Conservation (phyloP, 2,329 filamentous ascomycete species). For the Lachnum nothofagi region DNA sequence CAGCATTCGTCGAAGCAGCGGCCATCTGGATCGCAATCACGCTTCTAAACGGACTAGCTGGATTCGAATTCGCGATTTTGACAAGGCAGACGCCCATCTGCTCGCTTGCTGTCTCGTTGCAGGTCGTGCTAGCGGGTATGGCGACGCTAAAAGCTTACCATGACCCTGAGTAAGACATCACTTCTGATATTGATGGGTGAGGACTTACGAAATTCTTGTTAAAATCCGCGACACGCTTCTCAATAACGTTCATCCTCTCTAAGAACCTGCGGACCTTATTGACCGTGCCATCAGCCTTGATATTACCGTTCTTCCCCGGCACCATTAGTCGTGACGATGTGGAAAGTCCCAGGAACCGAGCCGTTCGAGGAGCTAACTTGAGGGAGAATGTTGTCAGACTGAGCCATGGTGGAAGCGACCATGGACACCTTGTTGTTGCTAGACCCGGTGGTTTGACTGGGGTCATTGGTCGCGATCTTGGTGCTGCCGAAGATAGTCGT, state of each 20-base stretch:
- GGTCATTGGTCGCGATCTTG: conserved; percentile 45
- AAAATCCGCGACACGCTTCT: conserved; percentile 32
- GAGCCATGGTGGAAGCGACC: conserved; percentile 49
- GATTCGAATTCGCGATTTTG: conserved; percentile 56
- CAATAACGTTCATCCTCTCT: conserved; percentile 26
- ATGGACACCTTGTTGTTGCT: conserved; percentile 56
- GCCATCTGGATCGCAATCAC: conserved; percentile 51
- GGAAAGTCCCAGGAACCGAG: conserved; percentile 55
- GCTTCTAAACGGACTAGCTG: conserved; percentile 58
- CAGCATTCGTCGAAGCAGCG: no score
- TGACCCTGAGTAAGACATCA: no score
- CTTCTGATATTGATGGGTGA: no score
- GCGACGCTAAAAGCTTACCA: conserved; percentile 33
- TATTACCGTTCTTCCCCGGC: conserved; percentile 50
- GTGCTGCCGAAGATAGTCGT: conserved; percentile 49
- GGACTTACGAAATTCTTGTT: conserved; percentile 44
- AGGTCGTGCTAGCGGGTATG: conserved; percentile 46
- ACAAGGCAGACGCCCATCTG: conserved; percentile 58
- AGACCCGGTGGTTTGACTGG: conserved; percentile 53
- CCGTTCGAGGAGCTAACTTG: conserved; percentile 56
- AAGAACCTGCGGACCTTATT: conserved; percentile 39
- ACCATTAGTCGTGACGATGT: conserved; percentile 64
- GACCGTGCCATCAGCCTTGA: conserved; percentile 58
- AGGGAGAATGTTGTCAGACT: conserved; percentile 52
- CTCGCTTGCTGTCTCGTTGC: conserved; percentile 56